Evolutionary conservation across 805 yeast species (phyloP).

Genomic region (Ogataea saltuana): DNA sequence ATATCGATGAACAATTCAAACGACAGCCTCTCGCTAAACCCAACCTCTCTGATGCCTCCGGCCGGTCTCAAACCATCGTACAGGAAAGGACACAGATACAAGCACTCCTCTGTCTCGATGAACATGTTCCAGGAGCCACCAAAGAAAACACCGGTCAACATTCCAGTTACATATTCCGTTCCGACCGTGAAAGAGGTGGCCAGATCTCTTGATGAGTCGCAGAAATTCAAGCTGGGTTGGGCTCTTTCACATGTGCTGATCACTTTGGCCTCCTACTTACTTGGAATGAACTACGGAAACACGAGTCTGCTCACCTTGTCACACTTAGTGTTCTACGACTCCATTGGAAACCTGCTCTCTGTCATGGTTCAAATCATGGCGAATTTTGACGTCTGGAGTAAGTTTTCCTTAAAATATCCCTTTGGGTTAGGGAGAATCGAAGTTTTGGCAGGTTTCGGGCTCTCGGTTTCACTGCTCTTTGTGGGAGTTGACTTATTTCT

Average conservation of each 20-base stretch:
- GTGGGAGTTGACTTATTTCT: slow-evolving; percentile 88
- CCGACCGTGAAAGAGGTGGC: slow-evolving; percentile 69
- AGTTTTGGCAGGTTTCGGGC: slow-evolving; percentile 83
- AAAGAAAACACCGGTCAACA: slow-evolving; percentile 58
- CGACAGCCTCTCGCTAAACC: slow-evolving; percentile 19
- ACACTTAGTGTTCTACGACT: slow-evolving; percentile 84
- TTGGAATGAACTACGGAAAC: slow-evolving; percentile 59
- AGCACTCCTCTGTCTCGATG: slow-evolving; percentile 95
- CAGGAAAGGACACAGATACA: slow-evolving; percentile 92
- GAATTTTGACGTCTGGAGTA: slow-evolving; percentile 92
- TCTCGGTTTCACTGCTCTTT: slow-evolving; percentile 80
- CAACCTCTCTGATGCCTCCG: slow-evolving; percentile 10
- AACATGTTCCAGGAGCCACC: slow-evolving; percentile 94
- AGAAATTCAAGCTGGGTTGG: slow-evolving; percentile 59
- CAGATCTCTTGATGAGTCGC: slow-evolving; percentile 57
- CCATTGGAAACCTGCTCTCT: slow-evolving; percentile 69
- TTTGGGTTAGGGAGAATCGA: slow-evolving; percentile 93
- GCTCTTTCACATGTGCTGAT: slow-evolving; percentile 55
- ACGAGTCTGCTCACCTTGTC: slow-evolving; percentile 74
- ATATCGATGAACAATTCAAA: slow-evolving; percentile 37
- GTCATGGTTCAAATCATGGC: slow-evolving; percentile 76
- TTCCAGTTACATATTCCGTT: slow-evolving; percentile 68
- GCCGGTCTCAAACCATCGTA: slow-evolving; percentile 53
- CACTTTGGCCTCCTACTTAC: slow-evolving; percentile 55
- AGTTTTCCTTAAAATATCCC: slow-evolving; percentile 78